Evolutionary conservation across 257 asterid genomes (phyloP), one percentile per base, ranked within the genome.

Genomic region (Nyctanthes arbortristis): DNA sequence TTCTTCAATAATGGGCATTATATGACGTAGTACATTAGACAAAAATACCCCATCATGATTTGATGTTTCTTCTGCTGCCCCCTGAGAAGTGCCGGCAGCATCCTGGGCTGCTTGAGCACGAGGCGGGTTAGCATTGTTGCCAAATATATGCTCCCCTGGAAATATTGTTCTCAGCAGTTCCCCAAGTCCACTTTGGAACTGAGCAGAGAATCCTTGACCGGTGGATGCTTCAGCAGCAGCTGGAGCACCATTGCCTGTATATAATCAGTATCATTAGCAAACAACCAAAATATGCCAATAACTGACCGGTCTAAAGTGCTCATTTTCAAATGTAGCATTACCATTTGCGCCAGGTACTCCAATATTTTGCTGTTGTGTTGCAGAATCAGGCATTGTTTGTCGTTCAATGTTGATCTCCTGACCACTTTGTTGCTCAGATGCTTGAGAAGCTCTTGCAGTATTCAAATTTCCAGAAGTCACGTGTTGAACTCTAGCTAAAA

Each of bases 401-500:
- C 70, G 72, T 58, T 72, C 86, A 0, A 27, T 63, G 73, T 66
- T 80, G 74, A 69, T 74, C 34, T 69, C 75, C 73, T 75, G 75
- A 60, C 76, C 73, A 47, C 33, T 79, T 62, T 59, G 74, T 31
- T 77, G 89, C 58, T 79, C 86, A 10, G 85, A 71, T 35, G 80
- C 87, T 69, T 81, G 89, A 37, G 89, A 74, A 61, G 87, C 69
- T 80, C 78, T 71, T 12, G 77, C 29, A 61, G 72, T 80, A 76
- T 63, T 77, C 13, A 79, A 64, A 70, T 65, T 84, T 77, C 82
- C 84, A 2, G 83, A 43, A 65, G 80, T 66, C 36, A 77, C 70
- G 58, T 81, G 87, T 68, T 89, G 96, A 58, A 87, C 86, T 79
- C 97, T 84, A 25, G 96, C 88, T 80, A 93, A 65, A 79, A 89